Conservation (phyloP, 225 moss, liverwort and hornwort genomes). For the Rhytidiadelphus loreus region DNA sequence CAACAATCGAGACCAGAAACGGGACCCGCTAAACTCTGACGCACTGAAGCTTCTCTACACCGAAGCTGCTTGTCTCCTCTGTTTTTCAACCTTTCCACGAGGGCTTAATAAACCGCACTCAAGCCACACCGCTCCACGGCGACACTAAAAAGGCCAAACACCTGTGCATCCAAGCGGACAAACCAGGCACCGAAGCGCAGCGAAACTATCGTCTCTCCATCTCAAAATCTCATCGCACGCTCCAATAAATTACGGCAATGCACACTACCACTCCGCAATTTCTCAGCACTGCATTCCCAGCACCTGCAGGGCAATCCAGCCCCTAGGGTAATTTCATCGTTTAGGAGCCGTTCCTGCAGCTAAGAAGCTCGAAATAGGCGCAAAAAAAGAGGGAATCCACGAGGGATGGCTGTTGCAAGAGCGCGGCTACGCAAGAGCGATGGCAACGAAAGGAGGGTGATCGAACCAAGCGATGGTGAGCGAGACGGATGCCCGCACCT, state of each 20-base stretch:
- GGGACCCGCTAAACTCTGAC: neutral
- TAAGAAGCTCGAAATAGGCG: neutral
- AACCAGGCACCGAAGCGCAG: neutral
- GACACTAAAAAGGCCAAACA: neutral
- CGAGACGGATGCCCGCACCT: neutral
- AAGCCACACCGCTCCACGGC: neutral
- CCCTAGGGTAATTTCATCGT: slow-evolving; percentile 31
- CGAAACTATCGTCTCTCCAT: neutral
- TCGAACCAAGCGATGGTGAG: neutral
- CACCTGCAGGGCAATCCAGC: neutral
- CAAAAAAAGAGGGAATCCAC: neutral
- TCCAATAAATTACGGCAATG: slow-evolving; percentile 19
- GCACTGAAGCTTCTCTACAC: neutral
- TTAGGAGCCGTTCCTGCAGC: slow-evolving; percentile 9
- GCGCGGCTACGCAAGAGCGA: neutral
- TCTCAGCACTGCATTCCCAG: neutral
- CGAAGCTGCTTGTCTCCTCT: neutral
- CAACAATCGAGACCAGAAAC: neutral
- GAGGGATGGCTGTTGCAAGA: neutral
- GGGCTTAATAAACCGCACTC: neutral
- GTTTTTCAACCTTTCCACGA: neutral
- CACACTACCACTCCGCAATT: neutral
- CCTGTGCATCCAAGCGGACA: neutral
- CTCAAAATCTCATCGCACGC: slow-evolving; percentile 2
- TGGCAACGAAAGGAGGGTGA: neutral